Base-by-base conservation (phyloP, 2,329 filamentous ascomycete species). In the Cladosporium sp. region DNA sequence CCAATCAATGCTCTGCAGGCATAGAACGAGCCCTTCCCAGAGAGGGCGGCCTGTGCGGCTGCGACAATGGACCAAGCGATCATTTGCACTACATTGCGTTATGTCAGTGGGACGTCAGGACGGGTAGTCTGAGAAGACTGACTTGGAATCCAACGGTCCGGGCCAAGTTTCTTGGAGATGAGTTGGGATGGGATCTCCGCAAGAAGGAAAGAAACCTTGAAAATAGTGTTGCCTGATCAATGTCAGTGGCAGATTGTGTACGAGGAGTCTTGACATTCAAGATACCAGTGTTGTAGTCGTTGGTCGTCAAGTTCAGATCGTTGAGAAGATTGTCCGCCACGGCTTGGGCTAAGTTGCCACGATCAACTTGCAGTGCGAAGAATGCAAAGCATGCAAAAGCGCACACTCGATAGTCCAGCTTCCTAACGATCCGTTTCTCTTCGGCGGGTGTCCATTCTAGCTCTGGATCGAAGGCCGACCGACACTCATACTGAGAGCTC, bases 131-230 rank as follows among this genome's bases (percentile, higher is more conserved):
- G 19, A 9, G 4, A 24, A 34, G 19, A 22, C 51, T 55, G 15
- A 55, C 69, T 66, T 0, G 71, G 71, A 19, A 73, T 73, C 70
- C 70, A 74, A 39, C 71, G 63, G 61, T 81, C 77, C 0, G 78
- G 77, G 9, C 79, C 79, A 7, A 81, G 64, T 53, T 78, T 78
- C 68, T 81, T 81, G 56, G 76, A 79, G 51, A 81, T 70, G 3
- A 82, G 67, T 15, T 77, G 77, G 48, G 77, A 78, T 3, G 79
- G 79, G 0, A 81, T 66, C 44, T 81, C 78, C 4, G 79, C 77
- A 1, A 25, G 73, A 71, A 48, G 51, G 55, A 81, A 81, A 0
- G 71, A 70, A 0, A 77, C 67, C 0, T 74, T 67, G 55, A 78
- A 78, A 48, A 78, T 78, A 64, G 75, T 64, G 25, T 67, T 61